Evolutionary conservation across 2,329 filamentous ascomycete genomes (phyloP), one percentile per base, ranked within the genome.

Genomic region (Zymoseptoria tritici): DNA sequence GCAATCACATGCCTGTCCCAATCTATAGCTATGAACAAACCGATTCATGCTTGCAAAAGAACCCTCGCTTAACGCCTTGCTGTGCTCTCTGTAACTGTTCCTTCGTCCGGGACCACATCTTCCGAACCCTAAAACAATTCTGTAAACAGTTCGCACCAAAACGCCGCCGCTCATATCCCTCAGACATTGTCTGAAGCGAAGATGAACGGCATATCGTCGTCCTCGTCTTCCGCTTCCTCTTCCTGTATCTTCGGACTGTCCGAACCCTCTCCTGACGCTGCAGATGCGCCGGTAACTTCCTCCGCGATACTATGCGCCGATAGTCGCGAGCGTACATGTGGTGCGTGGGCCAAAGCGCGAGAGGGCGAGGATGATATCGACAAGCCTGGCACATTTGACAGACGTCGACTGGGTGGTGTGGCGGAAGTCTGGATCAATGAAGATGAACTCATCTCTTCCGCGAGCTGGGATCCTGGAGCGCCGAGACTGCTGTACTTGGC

Each of bases 381-480:
- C 77, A 86, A 83, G 5, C 81, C 81, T 20, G 85, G 83, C 11
- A 85, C 82, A 52, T 81, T 84, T 5, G 83, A 83, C 0, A 91
- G 81, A 57, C 90, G 88, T 73, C 91, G 90, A 61, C 88, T 85
- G 1, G 84, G 86, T 0, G 91, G 90, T 60, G 85, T 89, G 4
- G 89, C 91, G 0, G 91, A 94, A 49, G 90, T 85, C 53, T 96
- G 89, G 59, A 97, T 78, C 67, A 95, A 85, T 68, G 91, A 83
- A 0, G 93, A 97, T 0, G 91, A 94, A 26, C 90, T 91, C 82
- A 99, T 91, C 0, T 91, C 96, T 57, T 99, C 94, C 0, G 91
- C 95, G 49, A 99, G 81, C 4, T 85, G 89, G 58, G 90, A 89
- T 70, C 96, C 92, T 0, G 90, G 92, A 62, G 97, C 93, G 65